Evolutionary conservation across 2,329 filamentous ascomycete genomes (phyloP), one percentile per base, ranked within the genome.

Genomic region (Nothopassalora personata): DNA sequence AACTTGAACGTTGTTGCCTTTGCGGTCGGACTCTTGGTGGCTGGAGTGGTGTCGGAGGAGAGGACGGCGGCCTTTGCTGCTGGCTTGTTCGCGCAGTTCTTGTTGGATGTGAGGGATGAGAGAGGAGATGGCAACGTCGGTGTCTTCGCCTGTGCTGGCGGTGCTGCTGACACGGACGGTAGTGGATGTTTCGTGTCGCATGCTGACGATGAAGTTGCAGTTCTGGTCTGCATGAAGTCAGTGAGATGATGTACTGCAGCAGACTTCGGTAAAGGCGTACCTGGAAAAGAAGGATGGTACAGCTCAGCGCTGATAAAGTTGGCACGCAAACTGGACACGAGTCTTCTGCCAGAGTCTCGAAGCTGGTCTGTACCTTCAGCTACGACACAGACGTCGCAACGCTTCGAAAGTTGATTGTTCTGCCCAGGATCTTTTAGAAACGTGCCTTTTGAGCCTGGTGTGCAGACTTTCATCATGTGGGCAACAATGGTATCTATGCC

Each of bases 301-400:
- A 99, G 80, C 75, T 99, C 94, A 5, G 93, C 91, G 61, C 87
- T 93, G 71, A 97, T 89, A 58, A 90, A 88, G 68, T 91, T 85
- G 1, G 85, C 80, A 87, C 94, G 97, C 3, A 99, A 81, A 28
- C 83, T 84, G 58, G 88, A 85, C 8, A 97, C 78, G 46, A 97
- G 80, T 64, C 89, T 87, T 27, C 96, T 79, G 1, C 91, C 92
- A 0, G 83, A 82, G 0, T 87, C 88, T 43, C 90, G 86, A 11
- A 97, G 82, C 4, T 91, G 83, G 3, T 85, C 82, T 0, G 87
- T 78, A 67, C 96, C 95, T 52, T 53, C 60, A 67, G 91, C 93
- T 10, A 91, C 89, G 39, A 99, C 86, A 3, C 97, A 84, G 13
- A 94, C 89, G 72, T 97, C 92, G 69, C 92, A 96, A 15, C 70